Percentiles rank a stretch among this genome's conserved stretches.
Conservation (phyloP, 495 filamentous ascomycete species). For the Aspergillus carlsbadensis region DNA sequence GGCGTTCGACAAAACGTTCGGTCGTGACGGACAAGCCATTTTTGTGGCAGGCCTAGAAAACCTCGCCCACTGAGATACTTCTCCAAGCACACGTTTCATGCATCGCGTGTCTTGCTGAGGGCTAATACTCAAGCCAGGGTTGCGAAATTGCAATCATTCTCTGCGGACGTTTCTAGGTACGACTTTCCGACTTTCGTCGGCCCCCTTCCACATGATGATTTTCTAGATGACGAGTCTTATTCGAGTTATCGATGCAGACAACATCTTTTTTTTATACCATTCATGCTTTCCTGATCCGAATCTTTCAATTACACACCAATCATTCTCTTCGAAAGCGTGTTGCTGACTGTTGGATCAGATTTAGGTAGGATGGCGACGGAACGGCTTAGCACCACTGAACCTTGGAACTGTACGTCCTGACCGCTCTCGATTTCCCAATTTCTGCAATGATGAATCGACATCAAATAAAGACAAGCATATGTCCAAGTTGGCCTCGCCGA, state of each 20-base stretch:
- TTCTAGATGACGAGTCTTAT: constrained; percentile 66
- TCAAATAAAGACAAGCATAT: constrained; percentile 59
- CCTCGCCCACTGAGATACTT: constrained; percentile 91
- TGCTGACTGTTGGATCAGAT: constrained; percentile 24
- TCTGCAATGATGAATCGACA: constrained; percentile 51
- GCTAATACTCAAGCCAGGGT: constrained; percentile 25
- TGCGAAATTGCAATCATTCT: background rate
- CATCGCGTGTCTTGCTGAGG: constrained; percentile 24
- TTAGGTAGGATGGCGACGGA: background rate
- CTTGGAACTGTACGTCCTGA: constrained; percentile 32
- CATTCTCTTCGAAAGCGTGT: constrained; percentile 8
- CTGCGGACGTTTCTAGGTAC: constrained; percentile 14
- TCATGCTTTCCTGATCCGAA: constrained; percentile 55
- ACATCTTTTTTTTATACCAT: constrained; percentile 53
- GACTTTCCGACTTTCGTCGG: constrained; percentile 6
- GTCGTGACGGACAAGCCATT: constrained; percentile 84
- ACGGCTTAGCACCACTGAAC: background rate
- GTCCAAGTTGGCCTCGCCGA: constrained; percentile 50
- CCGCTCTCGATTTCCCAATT: constrained; percentile 9
- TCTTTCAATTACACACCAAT: background rate
- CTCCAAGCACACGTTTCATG: constrained; percentile 21
- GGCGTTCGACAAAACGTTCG: constrained; percentile 46
- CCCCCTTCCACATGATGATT: constrained; percentile 46
- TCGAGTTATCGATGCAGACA: constrained; percentile 61
- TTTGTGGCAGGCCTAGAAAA: constrained; percentile 99